phyloP scores from a whole-genome alignment of 345 rosid species.

The Acer saccharum region DNA sequence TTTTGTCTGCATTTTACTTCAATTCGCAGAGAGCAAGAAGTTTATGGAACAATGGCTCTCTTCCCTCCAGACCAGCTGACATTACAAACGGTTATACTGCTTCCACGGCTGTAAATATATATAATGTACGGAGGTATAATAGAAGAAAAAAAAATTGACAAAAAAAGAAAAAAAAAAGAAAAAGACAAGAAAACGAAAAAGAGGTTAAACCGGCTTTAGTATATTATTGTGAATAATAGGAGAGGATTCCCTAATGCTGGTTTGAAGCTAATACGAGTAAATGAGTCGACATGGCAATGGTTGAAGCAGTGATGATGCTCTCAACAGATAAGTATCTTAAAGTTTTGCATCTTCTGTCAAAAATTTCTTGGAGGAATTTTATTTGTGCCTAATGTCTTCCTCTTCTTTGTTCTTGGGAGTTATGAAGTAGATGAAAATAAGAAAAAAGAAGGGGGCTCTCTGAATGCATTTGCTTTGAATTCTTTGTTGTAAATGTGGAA shows the following conservation, averaged over 20 bases:
- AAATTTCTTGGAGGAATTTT: not conserved
- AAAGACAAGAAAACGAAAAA: not conserved
- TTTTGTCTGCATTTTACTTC: slow-evolving; percentile 2
- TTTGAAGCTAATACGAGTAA: not conserved
- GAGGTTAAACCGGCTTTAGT: slow-evolving; percentile 8
- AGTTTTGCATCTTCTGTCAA: slow-evolving; percentile 6
- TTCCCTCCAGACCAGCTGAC: slow-evolving; percentile 47
- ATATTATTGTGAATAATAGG: slow-evolving; percentile 7
- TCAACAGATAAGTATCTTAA: not conserved
- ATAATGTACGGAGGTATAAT: slow-evolving; percentile 15
- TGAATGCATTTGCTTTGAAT: slow-evolving; percentile 16
- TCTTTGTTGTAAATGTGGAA: slow-evolving; percentile 36
- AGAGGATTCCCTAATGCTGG: slow-evolving; percentile 15
- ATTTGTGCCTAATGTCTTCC: not conserved
- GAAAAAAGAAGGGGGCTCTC: not conserved
- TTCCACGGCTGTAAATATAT: not conserved
- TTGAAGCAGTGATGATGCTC: not conserved
- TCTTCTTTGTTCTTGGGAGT: not conserved
- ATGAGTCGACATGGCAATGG: slow-evolving; percentile 3
- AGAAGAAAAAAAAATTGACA: not conserved
- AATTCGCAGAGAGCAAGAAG: slow-evolving; percentile 54
- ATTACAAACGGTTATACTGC: not conserved
- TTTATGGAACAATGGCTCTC: slow-evolving; percentile 67
- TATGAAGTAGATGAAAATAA: not conserved
- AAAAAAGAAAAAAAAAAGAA: not conserved